Evolutionary conservation across 1,139 yeast genomes (phyloP), one percentile per base, ranked within the genome.

Genomic region (Hanseniaspora gamundiae): DNA sequence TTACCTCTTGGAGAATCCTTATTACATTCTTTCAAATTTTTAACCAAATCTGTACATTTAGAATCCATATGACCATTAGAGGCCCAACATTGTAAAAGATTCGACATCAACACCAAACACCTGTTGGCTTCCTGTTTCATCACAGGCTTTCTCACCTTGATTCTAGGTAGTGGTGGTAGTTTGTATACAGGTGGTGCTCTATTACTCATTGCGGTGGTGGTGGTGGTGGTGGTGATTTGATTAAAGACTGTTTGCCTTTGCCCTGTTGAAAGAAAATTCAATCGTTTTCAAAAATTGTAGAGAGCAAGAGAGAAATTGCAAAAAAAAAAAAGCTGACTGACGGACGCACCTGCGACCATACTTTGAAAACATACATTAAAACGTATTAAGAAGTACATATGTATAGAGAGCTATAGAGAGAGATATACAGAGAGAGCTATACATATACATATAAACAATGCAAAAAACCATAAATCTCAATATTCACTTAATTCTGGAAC

Each of bases 71-170:
- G 94, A 42, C 94, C 91, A 65, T 86, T 84, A 28, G 95, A 84
- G 4, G 96, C 94, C 97, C 97, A 88, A 65, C 97, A 88, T 69
- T 83, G 85, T 55, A 88, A 70, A 62, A 88, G 70, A 40, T 85
- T 80, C 6, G 93, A 79, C 91, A 88, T 83, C 51, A 82, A 68
- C 45, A 84, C 86, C 49, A 78, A 65, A 60, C 96, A 87, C 49
- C 84, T 79, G 52, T 83, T 62, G 65, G 77, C 64, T 68, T 69
- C 72, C 60, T 74, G 77, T 51, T 69, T 72, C 48, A 69, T 65
- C 30, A 72, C 69, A 27, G 84, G 78, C 51, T 76, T 77, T 61
- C 82, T 80, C 48, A 82, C 85, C 62, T 78, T 74, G 46, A 85
- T 69, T 57, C 82, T 70, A 35, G 87, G 88, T 51, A 85, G 71